These are phyloP conservation scores for Aspergillus piperis DNA, from an alignment of 2,329 filamentous ascomycete species.

Conservation along the genomic window DNA sequence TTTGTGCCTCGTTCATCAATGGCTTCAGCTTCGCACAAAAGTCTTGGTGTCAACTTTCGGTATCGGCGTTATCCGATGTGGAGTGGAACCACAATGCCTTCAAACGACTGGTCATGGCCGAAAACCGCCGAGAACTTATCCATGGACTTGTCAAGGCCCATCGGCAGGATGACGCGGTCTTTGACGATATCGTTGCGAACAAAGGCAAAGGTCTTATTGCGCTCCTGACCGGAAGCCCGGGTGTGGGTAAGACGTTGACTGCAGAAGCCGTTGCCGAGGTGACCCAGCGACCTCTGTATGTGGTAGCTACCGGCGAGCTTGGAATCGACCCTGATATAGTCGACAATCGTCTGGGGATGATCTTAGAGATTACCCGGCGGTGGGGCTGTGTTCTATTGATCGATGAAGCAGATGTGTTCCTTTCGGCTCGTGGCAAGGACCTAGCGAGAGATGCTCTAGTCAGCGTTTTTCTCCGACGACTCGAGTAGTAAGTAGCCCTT, in stretches of 20 bases:
- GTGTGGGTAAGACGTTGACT: conserved; percentile 1
- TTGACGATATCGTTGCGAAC: conserved; percentile 1
- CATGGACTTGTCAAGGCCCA: background rate
- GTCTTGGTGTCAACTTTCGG: conserved; percentile 1
- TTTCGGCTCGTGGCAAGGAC: conserved; percentile 4
- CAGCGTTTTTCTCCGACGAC: conserved; percentile 6
- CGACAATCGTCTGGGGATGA: background rate
- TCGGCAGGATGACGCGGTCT: background rate
- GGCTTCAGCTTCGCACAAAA: conserved; percentile 1
- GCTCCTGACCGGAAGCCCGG: background rate
- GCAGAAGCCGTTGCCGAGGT: conserved; percentile 8
- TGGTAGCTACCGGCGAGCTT: conserved; percentile 1
- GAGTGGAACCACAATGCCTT: conserved; percentile 4
- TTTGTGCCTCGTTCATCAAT: background rate
- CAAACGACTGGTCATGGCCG: background rate
- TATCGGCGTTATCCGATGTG: background rate
- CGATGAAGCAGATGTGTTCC: background rate
- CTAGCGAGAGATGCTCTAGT: conserved; percentile 2
- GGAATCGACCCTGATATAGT: background rate
- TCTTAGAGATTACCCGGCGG: background rate
- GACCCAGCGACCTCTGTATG: background rate
- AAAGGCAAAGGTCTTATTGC: conserved; percentile 5
- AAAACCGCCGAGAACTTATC: conserved; percentile 1
- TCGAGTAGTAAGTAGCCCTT: background rate
- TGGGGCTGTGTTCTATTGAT: conserved; percentile 3